A percentile compares a stretch with the other conserved stretches of the same genome.
phyloP scores from a whole-genome alignment of 139 green algal species.

The Auxenochlorella protothecoides region DNA sequence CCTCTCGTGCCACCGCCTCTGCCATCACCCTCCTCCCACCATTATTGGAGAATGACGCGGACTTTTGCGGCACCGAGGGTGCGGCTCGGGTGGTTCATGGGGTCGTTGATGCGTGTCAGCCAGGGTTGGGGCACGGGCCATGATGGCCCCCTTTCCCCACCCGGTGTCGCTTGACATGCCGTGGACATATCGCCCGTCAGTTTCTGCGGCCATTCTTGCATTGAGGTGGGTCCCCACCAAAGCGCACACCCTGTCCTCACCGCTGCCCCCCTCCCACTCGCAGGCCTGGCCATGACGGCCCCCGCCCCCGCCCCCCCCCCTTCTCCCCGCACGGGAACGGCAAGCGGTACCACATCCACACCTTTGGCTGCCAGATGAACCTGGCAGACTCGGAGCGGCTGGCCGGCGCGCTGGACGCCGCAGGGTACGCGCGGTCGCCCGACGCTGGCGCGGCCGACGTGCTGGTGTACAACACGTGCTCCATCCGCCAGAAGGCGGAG shows the following conservation, averaged over 20 bases:
- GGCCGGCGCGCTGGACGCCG: constrained; percentile 78
- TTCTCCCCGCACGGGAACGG: constrained; percentile 15
- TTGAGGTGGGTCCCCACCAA: not conserved
- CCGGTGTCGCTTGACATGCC: too few species aligned
- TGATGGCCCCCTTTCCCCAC: not conserved
- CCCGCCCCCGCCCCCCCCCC: not conserved
- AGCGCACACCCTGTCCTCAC: not conserved
- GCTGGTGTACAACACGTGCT: constrained; percentile 97
- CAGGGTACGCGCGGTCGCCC: constrained; percentile 57
- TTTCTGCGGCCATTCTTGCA: too few species aligned
- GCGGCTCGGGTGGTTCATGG: not conserved
- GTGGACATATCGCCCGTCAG: too few species aligned
- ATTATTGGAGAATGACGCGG: constrained; percentile 10
- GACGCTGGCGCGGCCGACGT: constrained; percentile 78
- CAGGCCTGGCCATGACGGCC: constrained; percentile 23
- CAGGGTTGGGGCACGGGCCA: not conserved
- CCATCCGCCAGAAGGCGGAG: constrained; percentile 93
- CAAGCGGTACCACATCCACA: constrained; percentile 89
- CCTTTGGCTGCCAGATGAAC: constrained; percentile 98
- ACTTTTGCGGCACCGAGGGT: constrained; percentile 29
- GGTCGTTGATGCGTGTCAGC: not conserved
- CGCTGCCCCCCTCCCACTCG: not conserved
- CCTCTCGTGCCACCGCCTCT: too few species aligned
- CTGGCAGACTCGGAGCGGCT: constrained; percentile 91
- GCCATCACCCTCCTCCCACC: too few species aligned